A percentile compares a stretch with the other conserved stretches of the same genome.
Conservation (phyloP, 495 filamentous ascomycete genomes). For the Talaromyces trachyspermus region DNA sequence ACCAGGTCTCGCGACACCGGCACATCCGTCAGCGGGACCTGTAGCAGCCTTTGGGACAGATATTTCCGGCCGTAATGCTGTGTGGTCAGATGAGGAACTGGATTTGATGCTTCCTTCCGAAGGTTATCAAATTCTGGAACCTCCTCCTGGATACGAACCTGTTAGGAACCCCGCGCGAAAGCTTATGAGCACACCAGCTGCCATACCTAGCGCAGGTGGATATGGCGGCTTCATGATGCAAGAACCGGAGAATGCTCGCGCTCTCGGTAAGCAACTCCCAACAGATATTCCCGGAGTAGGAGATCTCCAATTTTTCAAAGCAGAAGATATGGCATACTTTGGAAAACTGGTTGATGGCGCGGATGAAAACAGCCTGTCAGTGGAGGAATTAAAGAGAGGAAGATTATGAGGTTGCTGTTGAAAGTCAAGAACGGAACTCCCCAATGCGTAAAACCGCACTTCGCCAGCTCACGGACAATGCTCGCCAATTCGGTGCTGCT, state of each 20-base stretch:
- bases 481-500: conserved; percentile 90
- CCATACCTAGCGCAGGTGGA: conserved; percentile 52
- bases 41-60: conserved; percentile 70
- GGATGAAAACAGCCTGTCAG: conserved; percentile 86
- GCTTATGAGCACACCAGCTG: conserved; percentile 66
- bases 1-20: conserved; percentile 74
- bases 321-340: conserved; percentile 98
- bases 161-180: conserved; percentile 70
- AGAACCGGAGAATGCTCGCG: conserved; percentile 72
- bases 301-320: conserved; percentile 97
- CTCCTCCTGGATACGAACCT: conserved; percentile 89
- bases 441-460: conserved; percentile 99
- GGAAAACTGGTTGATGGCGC: conserved; percentile 91
- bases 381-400: conserved; percentile 97
- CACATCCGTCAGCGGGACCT: conserved; percentile 64
- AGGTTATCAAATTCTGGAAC: conserved; percentile 89
- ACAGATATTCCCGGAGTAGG: conserved; percentile 97
- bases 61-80: conserved; percentile 67
- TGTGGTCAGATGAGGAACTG: conserved; percentile 87
- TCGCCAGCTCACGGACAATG: conserved; percentile 95
- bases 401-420: conserved; percentile 93
- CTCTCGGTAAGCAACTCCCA: conserved; percentile 84
- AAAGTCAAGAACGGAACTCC: conserved; percentile 99
- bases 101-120: conserved; percentile 85
- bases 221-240: conserved; percentile 96